phyloP scores from a whole-genome alignment of 306 rosid genomes.

The Gastrolobium villosum region DNA sequence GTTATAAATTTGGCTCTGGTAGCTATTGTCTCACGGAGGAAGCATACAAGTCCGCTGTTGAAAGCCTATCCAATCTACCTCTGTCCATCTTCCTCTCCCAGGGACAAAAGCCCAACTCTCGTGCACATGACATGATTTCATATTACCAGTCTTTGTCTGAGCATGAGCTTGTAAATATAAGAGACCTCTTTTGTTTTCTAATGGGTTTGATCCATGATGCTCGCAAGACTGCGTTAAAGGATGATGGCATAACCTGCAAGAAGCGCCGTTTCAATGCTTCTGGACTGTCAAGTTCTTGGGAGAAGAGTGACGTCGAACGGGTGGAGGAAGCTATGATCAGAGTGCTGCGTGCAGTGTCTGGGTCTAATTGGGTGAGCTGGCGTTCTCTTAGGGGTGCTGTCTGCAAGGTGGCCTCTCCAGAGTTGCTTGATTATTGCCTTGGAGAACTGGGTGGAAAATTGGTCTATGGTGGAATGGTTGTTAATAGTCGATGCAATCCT shows the following conservation, averaged over 20 bases:
- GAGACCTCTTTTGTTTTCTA: slow-evolving; percentile 80
- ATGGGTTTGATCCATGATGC: slow-evolving; percentile 71
- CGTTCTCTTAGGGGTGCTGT: slow-evolving; percentile 90
- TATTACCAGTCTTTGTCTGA: slow-evolving; percentile 80
- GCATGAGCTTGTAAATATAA: slow-evolving; percentile 68
- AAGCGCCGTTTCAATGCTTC: slow-evolving; percentile 57
- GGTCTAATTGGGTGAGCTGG: slow-evolving; percentile 82
- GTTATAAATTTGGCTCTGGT: slow-evolving; percentile 92
- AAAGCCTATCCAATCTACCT: slow-evolving; percentile 74
- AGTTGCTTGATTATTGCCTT: slow-evolving; percentile 85
- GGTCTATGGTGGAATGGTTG: slow-evolving; percentile 74
- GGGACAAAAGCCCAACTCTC: slow-evolving; percentile 60
- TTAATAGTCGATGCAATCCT: slow-evolving; percentile 76
- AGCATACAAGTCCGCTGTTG: slow-evolving; percentile 73
- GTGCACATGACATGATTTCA: slow-evolving; percentile 64
- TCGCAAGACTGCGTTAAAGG: slow-evolving; percentile 60
- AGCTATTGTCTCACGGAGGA: slow-evolving; percentile 89
- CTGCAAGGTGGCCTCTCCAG: slow-evolving; percentile 78
- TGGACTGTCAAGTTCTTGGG: slow-evolving; percentile 66
- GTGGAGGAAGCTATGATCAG: slow-evolving; percentile 86
- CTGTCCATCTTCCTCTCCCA: slow-evolving; percentile 67
- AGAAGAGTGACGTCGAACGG: slow-evolving; percentile 66
- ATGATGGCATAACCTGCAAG: slow-evolving; percentile 61
- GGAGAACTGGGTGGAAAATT: slow-evolving; percentile 84
- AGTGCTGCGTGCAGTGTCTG: slow-evolving; percentile 93